A percentile compares a stretch with the other conserved stretches of the same genome.
Conservation (phyloP, 2,329 filamentous ascomycete genomes). For the Aspergillus costaricaensis region DNA sequence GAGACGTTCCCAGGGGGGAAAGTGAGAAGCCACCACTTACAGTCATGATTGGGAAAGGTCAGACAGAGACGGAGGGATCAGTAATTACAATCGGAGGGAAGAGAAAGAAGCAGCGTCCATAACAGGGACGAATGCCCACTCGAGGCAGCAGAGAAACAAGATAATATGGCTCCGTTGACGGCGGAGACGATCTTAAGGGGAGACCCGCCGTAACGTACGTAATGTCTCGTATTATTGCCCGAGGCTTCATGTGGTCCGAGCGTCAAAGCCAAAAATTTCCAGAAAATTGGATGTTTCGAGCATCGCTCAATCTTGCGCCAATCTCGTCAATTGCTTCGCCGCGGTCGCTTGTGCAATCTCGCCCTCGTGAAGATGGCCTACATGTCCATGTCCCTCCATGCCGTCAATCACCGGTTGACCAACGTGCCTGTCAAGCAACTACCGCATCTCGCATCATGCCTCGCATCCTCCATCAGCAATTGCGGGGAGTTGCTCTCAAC, state of each 20-base stretch:
- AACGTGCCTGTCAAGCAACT: conserved; percentile 72
- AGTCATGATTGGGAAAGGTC: conserved; percentile 24
- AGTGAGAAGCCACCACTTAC: conserved; percentile 17
- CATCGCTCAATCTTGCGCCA: conserved; percentile 5
- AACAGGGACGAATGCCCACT: background rate
- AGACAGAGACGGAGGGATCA: conserved; percentile 13
- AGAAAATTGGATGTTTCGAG: background rate
- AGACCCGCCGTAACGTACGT: conserved; percentile 22
- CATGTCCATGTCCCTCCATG: conserved; percentile 43
- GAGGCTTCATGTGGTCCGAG: conserved; percentile 36
- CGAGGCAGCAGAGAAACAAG: background rate
- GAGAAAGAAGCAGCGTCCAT: conserved; percentile 1
- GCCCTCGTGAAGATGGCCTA: conserved; percentile 28
- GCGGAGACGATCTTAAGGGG: conserved; percentile 1
- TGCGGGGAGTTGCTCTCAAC: conserved; percentile 64
- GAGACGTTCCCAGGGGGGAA: conserved; percentile 3
- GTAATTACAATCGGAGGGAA: conserved; percentile 15
- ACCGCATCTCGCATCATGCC: conserved; percentile 69
- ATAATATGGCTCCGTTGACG: background rate
- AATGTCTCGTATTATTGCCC: conserved; percentile 24
- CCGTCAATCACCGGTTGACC: conserved; percentile 58
- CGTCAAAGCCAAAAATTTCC: conserved; percentile 18
- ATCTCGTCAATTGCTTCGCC: background rate
- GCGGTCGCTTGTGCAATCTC: background rate
- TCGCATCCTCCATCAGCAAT: conserved; percentile 59